These are phyloP conservation scores for Komagataella populi DNA, from an alignment of 805 yeast species.

Conservation along the genomic window DNA sequence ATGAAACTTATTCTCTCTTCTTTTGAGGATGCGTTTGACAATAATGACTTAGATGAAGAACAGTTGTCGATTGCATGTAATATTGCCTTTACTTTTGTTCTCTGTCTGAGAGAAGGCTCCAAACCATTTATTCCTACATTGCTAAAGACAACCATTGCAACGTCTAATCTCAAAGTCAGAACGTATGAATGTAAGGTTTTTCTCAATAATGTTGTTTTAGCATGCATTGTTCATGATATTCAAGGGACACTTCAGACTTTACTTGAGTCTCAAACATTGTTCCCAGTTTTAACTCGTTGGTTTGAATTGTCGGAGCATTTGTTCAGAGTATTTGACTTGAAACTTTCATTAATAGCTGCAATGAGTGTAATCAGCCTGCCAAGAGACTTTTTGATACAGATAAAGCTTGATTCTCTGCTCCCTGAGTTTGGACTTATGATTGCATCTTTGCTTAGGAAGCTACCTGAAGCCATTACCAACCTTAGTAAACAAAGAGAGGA, in stretches of 20 bases:
- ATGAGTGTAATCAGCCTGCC: slow-evolving; percentile 30
- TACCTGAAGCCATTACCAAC: slow-evolving; percentile 61
- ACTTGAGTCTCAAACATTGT: slow-evolving; percentile 27
- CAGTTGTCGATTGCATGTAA: slow-evolving; percentile 51
- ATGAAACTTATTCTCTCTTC: slow-evolving; percentile 26
- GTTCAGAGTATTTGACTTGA: slow-evolving; percentile 69
- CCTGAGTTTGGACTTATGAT: slow-evolving; percentile 38
- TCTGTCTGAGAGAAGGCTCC: slow-evolving; percentile 38
- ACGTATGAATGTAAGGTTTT: slow-evolving; percentile 25
- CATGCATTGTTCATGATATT: slow-evolving; percentile 53
- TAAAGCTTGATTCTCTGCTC: slow-evolving; percentile 19
- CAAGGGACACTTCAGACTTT: slow-evolving; percentile 35
- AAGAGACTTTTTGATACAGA: slow-evolving; percentile 6
- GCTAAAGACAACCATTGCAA: slow-evolving; percentile 26
- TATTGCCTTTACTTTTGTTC: slow-evolving; percentile 47
- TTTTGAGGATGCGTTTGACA: slow-evolving; percentile 19
- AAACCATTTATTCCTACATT: slow-evolving; percentile 31
- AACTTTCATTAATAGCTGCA: slow-evolving; percentile 57
- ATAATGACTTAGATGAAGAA: slow-evolving; percentile 17
- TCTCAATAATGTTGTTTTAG: slow-evolving; percentile 46
- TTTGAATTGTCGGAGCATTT: slow-evolving; percentile 38
- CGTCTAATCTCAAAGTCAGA: slow-evolving; percentile 16
- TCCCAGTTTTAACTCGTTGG: slow-evolving; percentile 54
- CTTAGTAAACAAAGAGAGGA: slow-evolving; percentile 52
- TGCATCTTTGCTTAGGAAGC: slow-evolving; percentile 35